Evolutionary conservation across 768 basidiomycete genomes (phyloP).

Genomic region (Mycena belliarum): DNA sequence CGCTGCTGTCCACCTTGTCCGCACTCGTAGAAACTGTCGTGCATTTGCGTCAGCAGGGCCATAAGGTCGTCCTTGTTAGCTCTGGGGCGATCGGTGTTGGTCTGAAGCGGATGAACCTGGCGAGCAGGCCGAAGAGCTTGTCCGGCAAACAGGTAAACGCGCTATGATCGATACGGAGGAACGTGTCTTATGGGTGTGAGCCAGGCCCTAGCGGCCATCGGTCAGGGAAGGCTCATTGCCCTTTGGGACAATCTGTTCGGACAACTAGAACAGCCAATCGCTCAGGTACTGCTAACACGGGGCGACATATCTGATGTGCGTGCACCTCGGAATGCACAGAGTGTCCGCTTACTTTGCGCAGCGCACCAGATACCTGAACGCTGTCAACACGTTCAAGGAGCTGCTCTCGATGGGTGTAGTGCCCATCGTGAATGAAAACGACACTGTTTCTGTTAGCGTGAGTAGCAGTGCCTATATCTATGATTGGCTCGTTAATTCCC

Average conservation of each 20-base stretch:
- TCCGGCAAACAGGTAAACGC: conserved; percentile 84
- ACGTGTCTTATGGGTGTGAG: neutral
- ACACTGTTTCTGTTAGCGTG: conserved; percentile 96
- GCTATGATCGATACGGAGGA: neutral
- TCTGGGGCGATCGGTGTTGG: conserved; percentile 99
- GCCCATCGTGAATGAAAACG: conserved; percentile 99
- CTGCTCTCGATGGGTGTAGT: conserved; percentile 92
- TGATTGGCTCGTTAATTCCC: neutral
- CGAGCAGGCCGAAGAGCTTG: conserved; percentile 77
- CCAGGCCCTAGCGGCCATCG: conserved; percentile 94
- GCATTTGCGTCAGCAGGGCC: conserved; percentile 73
- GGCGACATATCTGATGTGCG: conserved; percentile 96
- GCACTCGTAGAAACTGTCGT: conserved; percentile 91
- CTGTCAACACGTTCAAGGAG: conserved; percentile 92
- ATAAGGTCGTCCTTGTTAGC: conserved; percentile 93
- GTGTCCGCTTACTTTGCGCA: conserved; percentile 36
- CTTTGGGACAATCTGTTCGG: conserved; percentile 97
- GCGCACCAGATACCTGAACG: conserved; percentile 95
- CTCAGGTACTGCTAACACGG: conserved; percentile 90
- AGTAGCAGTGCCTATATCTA: conserved; percentile 31
- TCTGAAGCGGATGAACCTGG: conserved; percentile 85
- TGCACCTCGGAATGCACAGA: conserved; percentile 4
- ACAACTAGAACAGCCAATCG: conserved; percentile 92
- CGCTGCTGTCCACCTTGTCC: conserved; percentile 87
- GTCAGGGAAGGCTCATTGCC: conserved; percentile 94